These are phyloP conservation scores for Salix dunnii DNA, from an alignment of 345 rosid genomes.

Conservation along the genomic window DNA sequence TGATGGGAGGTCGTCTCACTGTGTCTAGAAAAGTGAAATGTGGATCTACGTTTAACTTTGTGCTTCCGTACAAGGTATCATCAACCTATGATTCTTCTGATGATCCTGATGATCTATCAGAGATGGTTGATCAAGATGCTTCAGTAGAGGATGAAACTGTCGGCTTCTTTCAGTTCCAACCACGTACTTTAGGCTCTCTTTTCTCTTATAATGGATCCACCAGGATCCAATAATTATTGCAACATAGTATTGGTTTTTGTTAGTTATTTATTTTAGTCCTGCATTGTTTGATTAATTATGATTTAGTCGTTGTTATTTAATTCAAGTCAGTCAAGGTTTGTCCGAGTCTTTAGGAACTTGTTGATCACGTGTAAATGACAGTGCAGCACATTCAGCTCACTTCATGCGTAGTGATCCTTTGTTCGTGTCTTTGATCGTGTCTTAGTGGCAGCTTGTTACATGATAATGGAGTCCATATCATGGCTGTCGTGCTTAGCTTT, in stretches of 20 bases:
- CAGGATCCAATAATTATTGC: conserved; percentile 37
- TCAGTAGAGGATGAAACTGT: conserved; percentile 56
- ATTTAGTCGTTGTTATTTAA: too few species aligned
- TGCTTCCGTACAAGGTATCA: conserved; percentile 77
- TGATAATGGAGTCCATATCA: too few species aligned
- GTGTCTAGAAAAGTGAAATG: conserved; percentile 71
- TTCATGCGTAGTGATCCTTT: too few species aligned
- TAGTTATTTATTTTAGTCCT: too few species aligned
- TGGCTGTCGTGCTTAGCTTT: too few species aligned
- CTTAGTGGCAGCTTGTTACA: too few species aligned
- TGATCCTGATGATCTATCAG: conserved; percentile 75
- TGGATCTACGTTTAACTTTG: conserved; percentile 90
- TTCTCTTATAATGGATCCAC: conserved; percentile 53
- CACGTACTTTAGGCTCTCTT: conserved; percentile 53
- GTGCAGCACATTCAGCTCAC: too few species aligned
- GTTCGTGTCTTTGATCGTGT: too few species aligned
- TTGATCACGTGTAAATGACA: too few species aligned
- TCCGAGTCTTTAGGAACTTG: too few species aligned
- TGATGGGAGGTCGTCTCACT: conserved; percentile 92
- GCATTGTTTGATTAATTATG: too few species aligned
- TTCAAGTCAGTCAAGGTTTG: too few species aligned
- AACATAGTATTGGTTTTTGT: conserved; percentile 32
- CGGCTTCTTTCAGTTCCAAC: conserved; percentile 78
- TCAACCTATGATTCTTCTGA: conserved; percentile 52
- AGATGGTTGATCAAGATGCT: conserved; percentile 54